A percentile compares a stretch with the other conserved stretches of the same genome.
Evolutionary conservation across 768 basidiomycete species (phyloP).

Genomic region (Tulasnella sp.): DNA sequence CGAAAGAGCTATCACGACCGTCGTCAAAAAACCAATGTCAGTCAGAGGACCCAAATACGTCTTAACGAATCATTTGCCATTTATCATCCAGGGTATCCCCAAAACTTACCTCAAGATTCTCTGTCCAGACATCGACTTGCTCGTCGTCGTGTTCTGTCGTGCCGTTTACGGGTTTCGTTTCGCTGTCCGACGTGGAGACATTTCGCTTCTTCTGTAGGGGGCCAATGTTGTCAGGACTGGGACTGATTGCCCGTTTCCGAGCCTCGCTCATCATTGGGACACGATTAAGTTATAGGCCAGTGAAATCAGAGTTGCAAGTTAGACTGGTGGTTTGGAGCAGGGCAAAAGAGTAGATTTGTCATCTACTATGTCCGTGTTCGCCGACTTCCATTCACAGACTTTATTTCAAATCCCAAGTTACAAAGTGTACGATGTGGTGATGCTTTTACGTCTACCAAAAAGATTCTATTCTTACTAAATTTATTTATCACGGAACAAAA

Average conservation of each 20-base stretch:
- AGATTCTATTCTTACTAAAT: too few species aligned
- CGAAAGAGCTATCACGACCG: conserved; percentile 50
- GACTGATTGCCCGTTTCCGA: conserved; percentile 13
- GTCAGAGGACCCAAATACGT: neutral
- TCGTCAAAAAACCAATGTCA: neutral
- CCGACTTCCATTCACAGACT: too few species aligned
- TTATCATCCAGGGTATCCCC: conserved; percentile 14
- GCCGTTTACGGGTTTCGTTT: conserved; percentile 5
- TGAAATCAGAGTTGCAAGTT: neutral
- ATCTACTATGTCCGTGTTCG: too few species aligned
- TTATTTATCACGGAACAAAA: too few species aligned
- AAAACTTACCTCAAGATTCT: conserved; percentile 3
- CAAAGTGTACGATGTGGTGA: too few species aligned
- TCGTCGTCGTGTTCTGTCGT: conserved; percentile 2
- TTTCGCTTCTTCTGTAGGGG: conserved; percentile 5
- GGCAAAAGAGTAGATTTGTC: too few species aligned
- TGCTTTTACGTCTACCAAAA: too few species aligned
- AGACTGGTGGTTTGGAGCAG: too few species aligned
- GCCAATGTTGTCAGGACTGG: conserved; percentile 2
- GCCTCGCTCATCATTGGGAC: conserved; percentile 2
- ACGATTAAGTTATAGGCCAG: neutral
- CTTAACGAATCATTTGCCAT: neutral
- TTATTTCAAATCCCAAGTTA: too few species aligned
- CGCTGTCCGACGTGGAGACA: conserved; percentile 12
- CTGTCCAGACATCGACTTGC: neutral